These are phyloP conservation scores for Chiua virens DNA, from an alignment of 768 basidiomycete genomes.

Conservation along the genomic window DNA sequence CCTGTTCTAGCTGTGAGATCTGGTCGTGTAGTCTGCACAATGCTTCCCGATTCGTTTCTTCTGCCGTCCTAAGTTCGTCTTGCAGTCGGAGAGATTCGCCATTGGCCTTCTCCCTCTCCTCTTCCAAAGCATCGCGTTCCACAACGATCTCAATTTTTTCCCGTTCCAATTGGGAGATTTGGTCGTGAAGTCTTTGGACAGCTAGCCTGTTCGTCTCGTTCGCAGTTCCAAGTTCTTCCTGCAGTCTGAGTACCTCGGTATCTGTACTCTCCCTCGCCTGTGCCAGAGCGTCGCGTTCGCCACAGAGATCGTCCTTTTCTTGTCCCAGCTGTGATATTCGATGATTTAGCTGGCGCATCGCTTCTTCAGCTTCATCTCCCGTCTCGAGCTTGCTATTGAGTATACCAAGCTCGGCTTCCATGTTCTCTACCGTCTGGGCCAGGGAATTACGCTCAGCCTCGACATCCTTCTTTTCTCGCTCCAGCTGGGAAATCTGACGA, in stretches of 20 bases:
- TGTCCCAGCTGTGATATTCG: slow-evolving; percentile 11
- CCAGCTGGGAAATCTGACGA: slow-evolving; percentile 72
- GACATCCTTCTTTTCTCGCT: slow-evolving; percentile 59
- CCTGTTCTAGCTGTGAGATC: slow-evolving; percentile 9
- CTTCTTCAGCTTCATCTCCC: slow-evolving; percentile 42
- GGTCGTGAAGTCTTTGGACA: slow-evolving; percentile 28
- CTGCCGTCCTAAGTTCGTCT: slow-evolving; percentile 19
- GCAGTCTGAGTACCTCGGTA: slow-evolving; percentile 26
- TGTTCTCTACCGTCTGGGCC: slow-evolving; percentile 6
- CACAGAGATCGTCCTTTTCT: slow-evolving; percentile 60
- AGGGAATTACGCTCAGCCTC: slow-evolving; percentile 45
- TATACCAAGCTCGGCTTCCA: slow-evolving; percentile 70
- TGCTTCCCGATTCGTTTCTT: slow-evolving; percentile 40
- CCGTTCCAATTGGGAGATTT: slow-evolving; percentile 10
- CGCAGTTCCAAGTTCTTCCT: neutral
- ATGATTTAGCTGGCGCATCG: slow-evolving; percentile 28
- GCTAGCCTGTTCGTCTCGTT: slow-evolving; percentile 43
- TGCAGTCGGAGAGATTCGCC: slow-evolving; percentile 27
- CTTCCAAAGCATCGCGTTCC: slow-evolving; percentile 22
- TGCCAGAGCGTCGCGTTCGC: slow-evolving; percentile 25
- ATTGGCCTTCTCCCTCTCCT: slow-evolving; percentile 39
- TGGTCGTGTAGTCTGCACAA: slow-evolving; percentile 26
- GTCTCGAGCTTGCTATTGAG: slow-evolving; percentile 66
- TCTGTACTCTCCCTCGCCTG: slow-evolving; percentile 41
- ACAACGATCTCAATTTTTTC: slow-evolving; percentile 63